Evolutionary conservation across 495 filamentous ascomycete species (phyloP), one percentile per base, ranked within the genome.

Genomic region (Haplographium delicatum): DNA sequence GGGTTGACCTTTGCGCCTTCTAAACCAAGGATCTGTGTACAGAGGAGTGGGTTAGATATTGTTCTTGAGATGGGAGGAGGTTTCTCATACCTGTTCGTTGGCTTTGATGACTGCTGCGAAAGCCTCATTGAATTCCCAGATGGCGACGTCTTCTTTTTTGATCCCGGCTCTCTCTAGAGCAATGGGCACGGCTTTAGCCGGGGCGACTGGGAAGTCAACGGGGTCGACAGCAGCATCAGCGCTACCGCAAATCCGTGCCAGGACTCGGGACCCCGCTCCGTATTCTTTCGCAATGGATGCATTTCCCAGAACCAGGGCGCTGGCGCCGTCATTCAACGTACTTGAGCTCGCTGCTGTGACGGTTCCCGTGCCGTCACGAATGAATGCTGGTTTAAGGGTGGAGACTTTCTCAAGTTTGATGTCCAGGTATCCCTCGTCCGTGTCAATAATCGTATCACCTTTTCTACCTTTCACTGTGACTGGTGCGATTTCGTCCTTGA

Each of bases 71-170:
- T n/a, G n/a, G 38, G 39, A 27, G 18, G 56, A 22, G 15, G n/a
- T 22, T 7, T 7, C 20, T 57, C 65, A 67, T 61, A 85, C 86
- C 82, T 93, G 86, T 60, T 88, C 85, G 58, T 96, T 96, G 7
- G 91, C 91, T 66, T 91, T 90, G 67, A 96, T 95, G 11, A 96
- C 91, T 0, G 87, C 91, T 11, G 91, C 91, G 65, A 98, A 98
- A 0, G 93, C 93, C 65, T 98, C 93, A 66, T 98, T 98, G 68
- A 98, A 93, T 66, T 98, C 93, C 91, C 91, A 96, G 2, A 95
- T 69, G 2, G 90, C 82, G 18, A 98, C 86, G 58, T 98, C 84
- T 20, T 93, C 83, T 68, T 88, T 85, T 40, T 79, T 85, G 53
- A 98, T 88, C 6, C 91, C 90, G 2, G 93, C 93, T 45, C 89